A percentile compares a stretch with the other conserved stretches of the same genome.
phyloP scores from a whole-genome alignment of 192 early-diverging fungal species.

The Lunasporangiospora selenospora region DNA sequence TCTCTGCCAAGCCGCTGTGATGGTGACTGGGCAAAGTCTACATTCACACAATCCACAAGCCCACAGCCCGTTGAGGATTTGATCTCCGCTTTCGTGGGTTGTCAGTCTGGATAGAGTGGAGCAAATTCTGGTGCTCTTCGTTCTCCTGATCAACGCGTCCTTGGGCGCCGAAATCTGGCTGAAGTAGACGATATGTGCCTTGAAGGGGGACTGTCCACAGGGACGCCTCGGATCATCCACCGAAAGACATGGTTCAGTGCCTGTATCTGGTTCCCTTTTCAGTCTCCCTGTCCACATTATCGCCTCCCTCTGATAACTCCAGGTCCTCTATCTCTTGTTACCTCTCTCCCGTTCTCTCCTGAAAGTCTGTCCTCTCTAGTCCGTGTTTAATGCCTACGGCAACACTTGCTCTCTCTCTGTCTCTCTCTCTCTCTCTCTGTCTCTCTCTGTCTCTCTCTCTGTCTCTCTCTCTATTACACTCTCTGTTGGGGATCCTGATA shows the following conservation, averaged over 20 bases:
- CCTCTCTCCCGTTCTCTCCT: too few relatives aligned
- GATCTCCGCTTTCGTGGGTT: background rate
- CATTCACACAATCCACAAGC: background rate
- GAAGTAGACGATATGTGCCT: too few relatives aligned
- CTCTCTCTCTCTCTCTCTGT: background rate
- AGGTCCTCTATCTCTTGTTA: too few relatives aligned
- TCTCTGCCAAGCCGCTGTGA: background rate
- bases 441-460: background rate
- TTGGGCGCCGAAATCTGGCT: too few relatives aligned
- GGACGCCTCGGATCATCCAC: too few relatives aligned
- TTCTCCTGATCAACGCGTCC: too few relatives aligned
- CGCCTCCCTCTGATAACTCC: too few relatives aligned
- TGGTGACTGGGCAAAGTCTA: background rate
- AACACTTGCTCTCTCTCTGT: background rate
- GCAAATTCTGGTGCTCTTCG: background rate
- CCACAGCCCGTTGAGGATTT: background rate
- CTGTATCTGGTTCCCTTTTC: too few relatives aligned
- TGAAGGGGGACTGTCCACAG: too few relatives aligned
- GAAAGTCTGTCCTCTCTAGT: background rate
- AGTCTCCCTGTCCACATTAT: too few relatives aligned
- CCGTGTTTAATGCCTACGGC: too few relatives aligned
- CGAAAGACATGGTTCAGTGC: too few relatives aligned
- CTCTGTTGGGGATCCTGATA: background rate
- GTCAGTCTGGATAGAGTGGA: background rate
- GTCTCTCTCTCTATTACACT: background rate